Base-by-base conservation (phyloP, 2,329 filamentous ascomycete species). In the Ceratocystis cacaofunesta region DNA sequence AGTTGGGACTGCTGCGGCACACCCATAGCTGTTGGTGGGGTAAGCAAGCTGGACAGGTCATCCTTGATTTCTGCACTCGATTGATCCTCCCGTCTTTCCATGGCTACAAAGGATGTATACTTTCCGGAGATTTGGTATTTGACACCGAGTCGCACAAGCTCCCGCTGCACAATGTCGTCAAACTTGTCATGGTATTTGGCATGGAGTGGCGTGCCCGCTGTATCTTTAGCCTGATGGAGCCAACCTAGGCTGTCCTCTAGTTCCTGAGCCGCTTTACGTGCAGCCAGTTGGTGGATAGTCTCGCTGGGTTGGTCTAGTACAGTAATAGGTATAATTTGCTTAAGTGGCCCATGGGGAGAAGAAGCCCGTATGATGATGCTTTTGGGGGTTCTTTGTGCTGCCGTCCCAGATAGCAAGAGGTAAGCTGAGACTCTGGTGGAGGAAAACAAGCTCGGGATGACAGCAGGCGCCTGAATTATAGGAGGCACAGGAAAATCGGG, bases 81-180 rank as follows among this genome's bases (percentile, higher is more conserved):
- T 12, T 7, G 25, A 19, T 64, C n/a, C 5, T 17, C 25, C 1
- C 76, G 73, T 7, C 78, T 75, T 68, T 85, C 78, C 1, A 88
- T 78, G 1, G 88, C 88, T 2, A 90, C 83, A 68, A 90, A 91
- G 0, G 86, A 88, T 70, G 84, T 88, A 81, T 84, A 88, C 71
- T 85, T 87, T 1, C 85, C 82, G 1, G 79, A 82, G 7, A 90
- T 81, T 70, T 89, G 85, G 70, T 83, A 89, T 66, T 79, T 77
- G 12, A 85, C 78, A 0, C 87, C 87, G 0, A 90, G 76, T 0
- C 82, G 76, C 0, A 90, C 84, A 7, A 81, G 85, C 71, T 90
- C 87, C 1, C 80, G 79, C 71, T 87, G 80, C 0, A 85, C 80
- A 70, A 90, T 78, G 60, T 84, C 80, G 12, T 78, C 73, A 71